Conservation (phyloP, 306 rosid species). For the Gynostemma pentaphyllum region DNA sequence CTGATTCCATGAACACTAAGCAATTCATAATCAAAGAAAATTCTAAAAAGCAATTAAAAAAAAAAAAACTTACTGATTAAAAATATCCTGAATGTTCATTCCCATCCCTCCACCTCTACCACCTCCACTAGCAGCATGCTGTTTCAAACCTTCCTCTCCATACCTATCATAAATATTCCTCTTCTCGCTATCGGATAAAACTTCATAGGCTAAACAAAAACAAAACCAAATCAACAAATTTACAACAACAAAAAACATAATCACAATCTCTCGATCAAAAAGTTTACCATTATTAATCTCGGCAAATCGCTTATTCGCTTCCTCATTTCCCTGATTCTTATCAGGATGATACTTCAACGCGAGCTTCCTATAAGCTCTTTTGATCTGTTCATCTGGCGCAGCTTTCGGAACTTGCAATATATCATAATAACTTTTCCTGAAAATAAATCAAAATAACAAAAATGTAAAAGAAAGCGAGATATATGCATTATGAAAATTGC, state of each 20-base stretch:
- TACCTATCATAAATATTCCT: conserved; percentile 69
- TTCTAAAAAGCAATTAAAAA: neutral
- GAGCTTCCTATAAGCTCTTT: conserved; percentile 87
- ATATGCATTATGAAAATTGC: neutral
- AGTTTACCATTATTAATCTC: conserved; percentile 75
- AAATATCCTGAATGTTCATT: conserved; percentile 83
- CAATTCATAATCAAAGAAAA: neutral
- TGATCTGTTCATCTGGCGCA: conserved; percentile 91
- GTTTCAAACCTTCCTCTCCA: conserved; percentile 96
- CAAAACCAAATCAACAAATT: conserved; percentile 15
- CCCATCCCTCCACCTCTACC: conserved; percentile 80
- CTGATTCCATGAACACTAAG: neutral
- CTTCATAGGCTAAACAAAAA: conserved; percentile 74
- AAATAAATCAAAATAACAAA: neutral
- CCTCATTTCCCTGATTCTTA: conserved; percentile 92
- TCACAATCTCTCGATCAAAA: neutral
- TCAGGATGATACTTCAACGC: conserved; percentile 98
- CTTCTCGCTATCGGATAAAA: conserved; percentile 74
- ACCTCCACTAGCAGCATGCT: conserved; percentile 86
- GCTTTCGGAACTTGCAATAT: conserved; percentile 70
- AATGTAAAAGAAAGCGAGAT: neutral
- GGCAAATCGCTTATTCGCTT: conserved; percentile 69
- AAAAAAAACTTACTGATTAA: conserved; percentile 47
- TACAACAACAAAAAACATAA: neutral
- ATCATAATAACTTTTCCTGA: conserved; percentile 81